Base-by-base conservation (phyloP, 2,329 filamentous ascomycete species). In the Samsoniella hepiali region DNA sequence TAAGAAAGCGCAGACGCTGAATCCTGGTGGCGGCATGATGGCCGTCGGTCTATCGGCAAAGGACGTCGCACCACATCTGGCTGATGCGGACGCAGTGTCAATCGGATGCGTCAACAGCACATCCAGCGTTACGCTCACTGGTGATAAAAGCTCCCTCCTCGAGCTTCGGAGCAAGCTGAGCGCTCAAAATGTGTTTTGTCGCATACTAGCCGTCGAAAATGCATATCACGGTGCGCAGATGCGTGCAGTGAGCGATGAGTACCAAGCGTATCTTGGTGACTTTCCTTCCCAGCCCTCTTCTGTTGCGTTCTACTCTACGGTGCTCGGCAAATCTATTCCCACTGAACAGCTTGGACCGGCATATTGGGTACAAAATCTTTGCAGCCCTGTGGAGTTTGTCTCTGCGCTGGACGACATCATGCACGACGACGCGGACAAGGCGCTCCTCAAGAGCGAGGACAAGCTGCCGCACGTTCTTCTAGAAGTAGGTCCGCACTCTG, bases 261-360 rank as follows among this genome's bases (percentile, higher is more conserved):
- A 45, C 36, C 10, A 58, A 40, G 15, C 69, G 70, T 45, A 53
- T 32, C 11, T 64, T 67, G n/a, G n/a, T n/a, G n/a, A n/a, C 7
- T 44, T 53, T 34, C 31, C 55, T n/a, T 65, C 65, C 31, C 54
- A 29, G 27, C 55, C 45, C 6, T 3, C 45, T 27, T 49, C 22
- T 3, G 22, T 49, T 10, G 73, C 77, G 63, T 82, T 79, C 0
- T 76, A 78, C 0, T 74, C 80, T 15, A 74, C 72, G 9, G 74
- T 76, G 3, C 44, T 62, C 17, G 44, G 53, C 8, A n/a, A n/a
- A n/a, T n/a, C n/a, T n/a, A n/a, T n/a, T n/a, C n/a, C n/a, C n/a
- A n/a, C n/a, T n/a, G n/a, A n/a, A 64, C 73, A n/a, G 51, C 65
- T 3, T n/a, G n/a, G n/a, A n/a, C n/a, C n/a, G n/a, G 69, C 69